Evolutionary conservation across 2,329 filamentous ascomycete species (phyloP).

Genomic region (Fusarium compactum): DNA sequence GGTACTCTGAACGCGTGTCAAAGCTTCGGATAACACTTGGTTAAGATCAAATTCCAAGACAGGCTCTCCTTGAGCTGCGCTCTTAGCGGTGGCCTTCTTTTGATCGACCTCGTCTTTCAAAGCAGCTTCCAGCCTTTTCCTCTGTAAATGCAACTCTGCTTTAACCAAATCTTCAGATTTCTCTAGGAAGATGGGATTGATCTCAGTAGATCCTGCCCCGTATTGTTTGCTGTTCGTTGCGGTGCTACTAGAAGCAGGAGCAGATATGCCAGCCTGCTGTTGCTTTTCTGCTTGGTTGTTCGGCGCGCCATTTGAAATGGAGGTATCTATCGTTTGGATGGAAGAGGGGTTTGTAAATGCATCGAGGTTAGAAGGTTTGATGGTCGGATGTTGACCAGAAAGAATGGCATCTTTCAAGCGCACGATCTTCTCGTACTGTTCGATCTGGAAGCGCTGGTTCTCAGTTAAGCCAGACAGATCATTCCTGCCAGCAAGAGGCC

Average conservation of each 20-base stretch:
- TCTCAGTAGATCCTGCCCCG: conserved; percentile 70
- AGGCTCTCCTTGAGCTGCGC: conserved; percentile 59
- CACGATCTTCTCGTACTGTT: conserved; percentile 84
- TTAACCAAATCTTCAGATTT: conserved; percentile 88
- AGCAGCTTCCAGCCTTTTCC: conserved; percentile 82
- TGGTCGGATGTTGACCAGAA: conserved; percentile 77
- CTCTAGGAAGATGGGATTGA: conserved; percentile 85
- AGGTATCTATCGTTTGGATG: conserved; percentile 40
- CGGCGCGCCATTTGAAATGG: conserved; percentile 30
- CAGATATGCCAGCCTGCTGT: conserved; percentile 44
- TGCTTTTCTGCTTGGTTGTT: conserved; percentile 46
- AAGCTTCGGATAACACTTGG: conserved; percentile 78
- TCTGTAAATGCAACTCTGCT: conserved; percentile 83
- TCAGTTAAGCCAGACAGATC: conserved; percentile 52
- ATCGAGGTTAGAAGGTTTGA: conserved; percentile 63
- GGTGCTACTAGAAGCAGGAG: conserved; percentile 40
- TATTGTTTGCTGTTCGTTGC: conserved; percentile 52
- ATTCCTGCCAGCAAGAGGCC: conserved; percentile 28
- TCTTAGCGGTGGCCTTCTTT: conserved; percentile 59
- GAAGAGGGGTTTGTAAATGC: conserved; percentile 37
- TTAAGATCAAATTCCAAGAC: conserved; percentile 77
- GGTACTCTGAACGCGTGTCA: conserved; percentile 77
- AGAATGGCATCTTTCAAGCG: conserved; percentile 84
- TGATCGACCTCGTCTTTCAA: conserved; percentile 83
- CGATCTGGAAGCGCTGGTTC: conserved; percentile 67